Evolutionary conservation across 495 filamentous ascomycete species (phyloP).

Genomic region (Neurospora sp.): DNA sequence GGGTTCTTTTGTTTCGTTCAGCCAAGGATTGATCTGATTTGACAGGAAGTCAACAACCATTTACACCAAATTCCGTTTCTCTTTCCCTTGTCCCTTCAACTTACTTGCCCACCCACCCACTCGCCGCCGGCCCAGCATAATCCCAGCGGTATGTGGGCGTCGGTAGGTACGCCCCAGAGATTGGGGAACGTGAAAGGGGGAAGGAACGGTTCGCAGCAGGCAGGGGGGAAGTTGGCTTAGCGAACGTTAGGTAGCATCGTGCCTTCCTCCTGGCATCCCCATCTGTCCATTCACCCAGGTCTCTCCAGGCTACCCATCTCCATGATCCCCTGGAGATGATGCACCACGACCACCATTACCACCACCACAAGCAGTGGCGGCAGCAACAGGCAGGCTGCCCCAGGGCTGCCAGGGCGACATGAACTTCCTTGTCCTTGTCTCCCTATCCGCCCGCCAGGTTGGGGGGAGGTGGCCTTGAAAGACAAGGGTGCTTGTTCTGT

Average conservation of each 20-base stretch:
- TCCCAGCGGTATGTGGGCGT: neutral
- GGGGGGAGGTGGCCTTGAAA: neutral
- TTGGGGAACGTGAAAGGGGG: neutral
- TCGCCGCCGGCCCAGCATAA: neutral
- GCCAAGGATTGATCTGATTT: neutral
- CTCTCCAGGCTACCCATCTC: neutral
- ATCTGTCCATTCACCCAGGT: neutral
- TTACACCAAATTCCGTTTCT: neutral
- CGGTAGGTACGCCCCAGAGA: neutral
- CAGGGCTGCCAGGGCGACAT: neutral
- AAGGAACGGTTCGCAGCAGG: neutral
- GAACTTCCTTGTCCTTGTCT: neutral
- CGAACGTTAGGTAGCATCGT: neutral
- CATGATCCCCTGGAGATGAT: neutral
- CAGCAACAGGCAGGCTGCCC: neutral
- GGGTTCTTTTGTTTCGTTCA: neutral
- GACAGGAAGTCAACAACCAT: neutral
- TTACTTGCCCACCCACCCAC: neutral
- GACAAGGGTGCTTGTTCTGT: neutral
- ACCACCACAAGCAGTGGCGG: neutral
- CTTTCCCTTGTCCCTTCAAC: neutral
- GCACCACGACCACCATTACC: neutral
- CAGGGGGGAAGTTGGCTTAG: neutral
- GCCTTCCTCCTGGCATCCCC: neutral
- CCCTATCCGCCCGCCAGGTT: neutral